A percentile compares a stretch with the other conserved stretches of the same genome.
phyloP scores from a whole-genome alignment of 805 yeast species.

The Candida glaebosa region DNA sequence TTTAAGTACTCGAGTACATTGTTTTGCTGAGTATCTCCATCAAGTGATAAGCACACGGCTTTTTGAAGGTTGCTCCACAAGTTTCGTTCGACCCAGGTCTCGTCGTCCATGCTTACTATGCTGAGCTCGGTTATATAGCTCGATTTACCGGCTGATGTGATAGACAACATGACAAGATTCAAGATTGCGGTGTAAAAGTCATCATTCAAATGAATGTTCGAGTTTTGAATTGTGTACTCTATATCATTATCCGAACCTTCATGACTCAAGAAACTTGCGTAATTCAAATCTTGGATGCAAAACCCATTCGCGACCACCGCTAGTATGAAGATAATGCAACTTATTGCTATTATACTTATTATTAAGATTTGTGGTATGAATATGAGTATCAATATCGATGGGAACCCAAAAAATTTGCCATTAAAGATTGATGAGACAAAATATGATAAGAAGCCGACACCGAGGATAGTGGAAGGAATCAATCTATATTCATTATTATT shows the following conservation, averaged over 20 bases:
- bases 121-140: slow-evolving; percentile 62
- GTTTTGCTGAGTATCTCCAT: not conserved
- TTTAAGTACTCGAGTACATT: slow-evolving; percentile 9
- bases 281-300: slow-evolving; percentile 30
- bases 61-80: slow-evolving; percentile 16
- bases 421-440: slow-evolving; percentile 31
- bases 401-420: slow-evolving; percentile 47
- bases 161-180: slow-evolving; percentile 58
- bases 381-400: slow-evolving; percentile 53
- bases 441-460: slow-evolving; percentile 48
- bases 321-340: slow-evolving; percentile 49
- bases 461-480: slow-evolving; percentile 60
- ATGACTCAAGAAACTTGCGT: slow-evolving; percentile 28
- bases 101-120: slow-evolving; percentile 42
- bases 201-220: slow-evolving; percentile 45
- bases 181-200: slow-evolving; percentile 65
- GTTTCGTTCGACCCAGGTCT: slow-evolving; percentile 54
- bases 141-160: slow-evolving; percentile 64
- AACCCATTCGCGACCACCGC: slow-evolving; percentile 60
- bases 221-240: slow-evolving; percentile 17
- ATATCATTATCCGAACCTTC: slow-evolving; percentile 17
- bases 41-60: not conserved
- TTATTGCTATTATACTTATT: slow-evolving; percentile 45
- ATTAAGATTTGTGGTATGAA: slow-evolving; percentile 66
- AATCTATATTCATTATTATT: slow-evolving; percentile 53